Conservation (phyloP, 2,329 filamentous ascomycete species). For the Coleophoma cylindrospora region DNA sequence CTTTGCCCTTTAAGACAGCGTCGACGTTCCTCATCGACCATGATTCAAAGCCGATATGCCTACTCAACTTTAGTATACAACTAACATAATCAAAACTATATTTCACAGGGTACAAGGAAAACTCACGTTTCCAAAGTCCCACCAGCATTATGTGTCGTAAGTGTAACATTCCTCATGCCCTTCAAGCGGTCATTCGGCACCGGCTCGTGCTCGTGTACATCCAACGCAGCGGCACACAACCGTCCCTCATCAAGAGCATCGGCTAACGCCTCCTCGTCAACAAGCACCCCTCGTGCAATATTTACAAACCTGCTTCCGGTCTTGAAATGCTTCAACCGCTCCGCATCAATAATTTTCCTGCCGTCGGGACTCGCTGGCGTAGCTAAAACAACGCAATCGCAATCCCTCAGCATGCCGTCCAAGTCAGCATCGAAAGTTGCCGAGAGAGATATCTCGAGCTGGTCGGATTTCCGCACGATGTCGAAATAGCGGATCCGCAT, state of each 20-base stretch:
- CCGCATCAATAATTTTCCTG: conserved; percentile 40
- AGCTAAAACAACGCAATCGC: conserved; percentile 60
- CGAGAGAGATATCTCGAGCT: conserved; percentile 33
- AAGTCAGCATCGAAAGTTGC: conserved; percentile 48
- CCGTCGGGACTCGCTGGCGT: conserved; percentile 46
- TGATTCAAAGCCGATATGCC: conserved; percentile 55
- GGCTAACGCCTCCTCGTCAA: conserved; percentile 60
- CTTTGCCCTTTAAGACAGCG: conserved; percentile 40
- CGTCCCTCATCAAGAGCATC: conserved; percentile 48
- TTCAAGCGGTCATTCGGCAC: conserved; percentile 21
- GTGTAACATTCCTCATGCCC: conserved; percentile 32
- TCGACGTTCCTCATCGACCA: conserved; percentile 63
- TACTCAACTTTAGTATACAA: conserved; percentile 27
- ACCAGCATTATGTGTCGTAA: conserved; percentile 65
- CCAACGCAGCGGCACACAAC: conserved; percentile 51
- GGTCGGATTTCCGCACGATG: conserved; percentile 36
- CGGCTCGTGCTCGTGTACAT: conserved; percentile 61
- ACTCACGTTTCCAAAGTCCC: conserved; percentile 55
- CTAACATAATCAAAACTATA: neutral
- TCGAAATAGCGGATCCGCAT: conserved; percentile 66
- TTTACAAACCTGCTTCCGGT: conserved; percentile 57
- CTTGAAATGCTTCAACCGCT: conserved; percentile 45
- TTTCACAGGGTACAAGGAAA: neutral
- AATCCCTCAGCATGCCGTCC: conserved; percentile 41
- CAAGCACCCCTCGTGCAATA: conserved; percentile 57